Evolutionary conservation across 257 asterid genomes (phyloP), one percentile per base, ranked within the genome.

Genomic region (Solanum chiquidenum): DNA sequence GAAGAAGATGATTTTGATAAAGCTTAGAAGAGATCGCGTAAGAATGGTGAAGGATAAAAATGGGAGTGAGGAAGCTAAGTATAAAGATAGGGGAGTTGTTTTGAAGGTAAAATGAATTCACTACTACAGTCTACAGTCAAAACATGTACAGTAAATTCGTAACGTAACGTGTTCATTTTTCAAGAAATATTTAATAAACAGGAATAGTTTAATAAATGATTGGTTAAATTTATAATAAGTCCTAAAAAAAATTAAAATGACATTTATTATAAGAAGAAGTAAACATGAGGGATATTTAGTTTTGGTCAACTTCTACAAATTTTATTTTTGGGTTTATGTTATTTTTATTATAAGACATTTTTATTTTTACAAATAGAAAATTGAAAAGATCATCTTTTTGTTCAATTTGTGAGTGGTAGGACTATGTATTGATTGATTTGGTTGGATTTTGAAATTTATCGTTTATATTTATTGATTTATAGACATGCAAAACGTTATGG

Each of bases 21-120:
- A 79, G 85, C 64, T 79, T 79, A 79, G 85, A 79, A 79, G 85
- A 49, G 85, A 82, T 82, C 42, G 85, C 85, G 68, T 49, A 49
- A 82, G 42, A 82, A 82, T 49, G 85, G 85, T 44, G 68, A 29
- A 49, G 85, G 29, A 49, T 9, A 10, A 18, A 80, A 76, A 27
- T 46, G 38, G 64, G 66, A 80, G 85, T 79, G 85, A 13, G 11
- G 37, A 77, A 77, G 84, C 37, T 14, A 77, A 77, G 84, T 49
- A 80, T 80, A 20, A 80, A 46, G 85, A 80, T 49, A 3, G 68
- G 69, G 3, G 60, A 14, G 18, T 44, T 68, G 10, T 49, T 6
- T n/a, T 7, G 35, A 75, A 23, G 83, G 83, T 12, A 27, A 79
- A 79, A 79, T 42, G 35, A 77, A 42, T 16, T 71, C 33, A 71